phyloP scores from a whole-genome alignment of 208 protist genomes.

The Trypanosoma vivax region DNA sequence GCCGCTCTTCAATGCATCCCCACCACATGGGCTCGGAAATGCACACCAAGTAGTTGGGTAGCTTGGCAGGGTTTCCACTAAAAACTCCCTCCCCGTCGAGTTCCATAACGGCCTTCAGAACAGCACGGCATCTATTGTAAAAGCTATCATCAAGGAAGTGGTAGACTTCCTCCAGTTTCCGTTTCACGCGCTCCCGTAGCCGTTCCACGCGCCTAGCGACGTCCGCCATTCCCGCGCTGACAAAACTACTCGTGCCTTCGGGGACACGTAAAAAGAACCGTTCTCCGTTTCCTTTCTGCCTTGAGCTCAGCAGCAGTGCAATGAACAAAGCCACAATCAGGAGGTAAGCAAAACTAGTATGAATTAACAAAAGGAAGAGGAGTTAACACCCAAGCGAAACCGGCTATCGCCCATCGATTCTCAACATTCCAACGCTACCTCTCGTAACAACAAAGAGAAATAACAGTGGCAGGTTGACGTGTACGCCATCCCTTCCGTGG shows the following conservation, averaged over 20 bases:
- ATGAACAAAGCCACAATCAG: no score
- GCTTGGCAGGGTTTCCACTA: conserved; percentile 32
- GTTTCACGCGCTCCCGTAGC: conserved; percentile 42
- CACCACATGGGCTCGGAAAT: conserved; percentile 63
- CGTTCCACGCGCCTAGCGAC: conserved; percentile 6
- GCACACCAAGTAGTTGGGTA: conserved; percentile 43
- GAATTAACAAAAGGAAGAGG: no score
- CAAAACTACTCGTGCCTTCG: background rate
- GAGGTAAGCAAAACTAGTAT: no score
- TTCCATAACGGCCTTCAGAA: conserved; percentile 24
- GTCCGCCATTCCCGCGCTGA: conserved; percentile 10
- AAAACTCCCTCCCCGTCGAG: conserved; percentile 43
- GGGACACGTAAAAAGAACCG: no score
- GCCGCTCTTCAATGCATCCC: conserved; percentile 45
- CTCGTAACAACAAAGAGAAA: no score
- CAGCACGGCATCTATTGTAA: conserved; percentile 45
- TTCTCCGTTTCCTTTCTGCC: no score
- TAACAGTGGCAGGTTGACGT: background rate
- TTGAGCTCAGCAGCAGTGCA: no score
- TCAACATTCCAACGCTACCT: no score
- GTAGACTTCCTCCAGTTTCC: conserved; percentile 42
- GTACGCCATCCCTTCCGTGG: background rate
- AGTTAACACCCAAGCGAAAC: no score
- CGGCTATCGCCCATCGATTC: no score
- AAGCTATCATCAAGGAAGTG: conserved; percentile 51